phyloP scores from a whole-genome alignment of 2,329 filamentous ascomycete genomes.

The Leptographium radiaticola region DNA sequence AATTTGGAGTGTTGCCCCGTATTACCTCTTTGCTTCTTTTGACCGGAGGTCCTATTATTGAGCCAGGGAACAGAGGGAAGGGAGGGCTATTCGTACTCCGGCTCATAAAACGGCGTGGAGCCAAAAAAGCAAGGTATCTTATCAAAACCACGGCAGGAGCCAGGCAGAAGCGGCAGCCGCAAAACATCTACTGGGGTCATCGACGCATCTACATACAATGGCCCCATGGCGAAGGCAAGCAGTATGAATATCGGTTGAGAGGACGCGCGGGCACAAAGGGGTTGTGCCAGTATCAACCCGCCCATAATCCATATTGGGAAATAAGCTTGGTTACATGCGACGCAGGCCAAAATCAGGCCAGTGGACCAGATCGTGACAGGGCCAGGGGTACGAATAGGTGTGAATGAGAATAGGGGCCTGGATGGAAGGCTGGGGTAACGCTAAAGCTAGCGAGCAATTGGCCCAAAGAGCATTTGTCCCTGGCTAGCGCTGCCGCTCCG shows the following conservation, averaged over 20 bases:
- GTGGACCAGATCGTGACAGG: neutral
- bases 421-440: too few species aligned
- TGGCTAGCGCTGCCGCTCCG: too few species aligned
- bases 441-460: too few species aligned
- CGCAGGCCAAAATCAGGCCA: neutral
- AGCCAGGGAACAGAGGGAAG: slow-evolving; percentile 2
- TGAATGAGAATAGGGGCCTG: too few species aligned
- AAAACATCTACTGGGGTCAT: neutral
- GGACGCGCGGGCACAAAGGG: neutral
- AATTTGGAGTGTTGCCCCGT: neutral
- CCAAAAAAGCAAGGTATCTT: neutral
- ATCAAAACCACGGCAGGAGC: neutral
- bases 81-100: too few species aligned
- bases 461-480: too few species aligned
- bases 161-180: neutral
- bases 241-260: neutral
- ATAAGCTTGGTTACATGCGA: neutral
- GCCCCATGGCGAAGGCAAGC: neutral
- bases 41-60: neutral
- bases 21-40: neutral
- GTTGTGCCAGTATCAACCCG: neutral
- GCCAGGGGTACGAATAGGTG: neutral
- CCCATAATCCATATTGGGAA: neutral
- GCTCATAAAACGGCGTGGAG: neutral
- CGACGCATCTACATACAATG: neutral